A percentile compares a stretch with the other conserved stretches of the same genome.
phyloP scores from a whole-genome alignment of 1,284 basidiomycete genomes.

The Phellopilus nigrolimitatus region DNA sequence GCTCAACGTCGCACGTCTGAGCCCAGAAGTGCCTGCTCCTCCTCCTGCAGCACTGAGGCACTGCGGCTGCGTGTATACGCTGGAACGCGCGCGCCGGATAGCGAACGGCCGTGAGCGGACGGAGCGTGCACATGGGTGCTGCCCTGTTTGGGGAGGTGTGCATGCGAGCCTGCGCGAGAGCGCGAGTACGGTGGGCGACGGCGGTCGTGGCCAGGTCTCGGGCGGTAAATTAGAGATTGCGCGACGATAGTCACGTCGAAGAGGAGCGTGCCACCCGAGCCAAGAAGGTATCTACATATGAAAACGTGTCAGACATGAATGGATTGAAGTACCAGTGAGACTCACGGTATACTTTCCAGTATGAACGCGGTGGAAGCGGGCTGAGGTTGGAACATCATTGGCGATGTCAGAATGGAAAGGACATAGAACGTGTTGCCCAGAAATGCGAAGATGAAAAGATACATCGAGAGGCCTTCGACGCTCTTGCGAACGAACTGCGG shows the following conservation, averaged over 20 bases:
- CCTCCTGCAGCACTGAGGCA: neutral
- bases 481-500: slow-evolving; percentile 89
- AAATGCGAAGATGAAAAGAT: slow-evolving; percentile 89
- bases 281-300: slow-evolving; percentile 76
- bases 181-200: neutral
- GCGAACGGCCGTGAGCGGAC: too few species aligned
- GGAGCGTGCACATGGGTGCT: too few species aligned
- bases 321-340: too few species aligned
- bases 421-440: slow-evolving; percentile 90
- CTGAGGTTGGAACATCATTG: slow-evolving; percentile 48
- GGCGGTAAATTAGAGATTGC: slow-evolving; percentile 51
- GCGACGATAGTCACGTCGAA: slow-evolving; percentile 85
- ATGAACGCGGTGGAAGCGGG: slow-evolving; percentile 56
- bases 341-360: slow-evolving; percentile 72
- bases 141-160: neutral
- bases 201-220: slow-evolving; percentile 11
- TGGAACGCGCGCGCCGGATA: too few species aligned
- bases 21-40: slow-evolving; percentile 5
- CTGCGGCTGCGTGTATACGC: neutral
- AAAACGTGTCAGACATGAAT: too few species aligned
- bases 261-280: slow-evolving; percentile 82
- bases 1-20: too few species aligned
- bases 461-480: slow-evolving; percentile 91
- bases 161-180: slow-evolving; percentile 2
- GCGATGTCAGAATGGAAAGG: slow-evolving; percentile 71